Conservation (phyloP, 441 rosid species). For the Aleurites moluccanus region DNA sequence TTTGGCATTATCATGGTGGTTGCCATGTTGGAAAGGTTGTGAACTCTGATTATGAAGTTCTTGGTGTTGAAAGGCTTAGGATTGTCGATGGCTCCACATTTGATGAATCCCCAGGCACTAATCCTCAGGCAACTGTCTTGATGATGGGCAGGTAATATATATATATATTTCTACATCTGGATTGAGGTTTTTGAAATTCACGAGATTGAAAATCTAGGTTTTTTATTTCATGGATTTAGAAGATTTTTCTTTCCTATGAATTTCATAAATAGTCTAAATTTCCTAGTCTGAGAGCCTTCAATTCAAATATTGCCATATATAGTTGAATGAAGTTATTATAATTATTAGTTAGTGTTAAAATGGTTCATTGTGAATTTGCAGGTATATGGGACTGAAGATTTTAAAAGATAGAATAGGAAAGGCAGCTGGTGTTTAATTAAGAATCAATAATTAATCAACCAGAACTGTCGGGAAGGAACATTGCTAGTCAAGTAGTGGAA, state of each 20-base stretch:
- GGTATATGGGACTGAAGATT: constrained; percentile 93
- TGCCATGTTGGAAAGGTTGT: constrained; percentile 88
- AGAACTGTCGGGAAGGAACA: background rate
- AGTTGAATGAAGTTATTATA: too few relatives aligned
- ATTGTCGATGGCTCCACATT: constrained; percentile 86
- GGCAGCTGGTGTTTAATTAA: constrained; percentile 53
- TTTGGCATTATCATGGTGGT: constrained; percentile 99
- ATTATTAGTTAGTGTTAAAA: too few relatives aligned
- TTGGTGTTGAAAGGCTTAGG: constrained; percentile 69
- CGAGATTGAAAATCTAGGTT: too few relatives aligned
- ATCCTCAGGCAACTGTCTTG: constrained; percentile 91
- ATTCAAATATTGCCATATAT: too few relatives aligned
- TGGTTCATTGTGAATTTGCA: constrained; percentile 35
- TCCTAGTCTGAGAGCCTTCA: too few relatives aligned
- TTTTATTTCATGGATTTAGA: too few relatives aligned
- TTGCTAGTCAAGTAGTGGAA: constrained; percentile 17
- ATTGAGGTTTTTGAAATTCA: too few relatives aligned
- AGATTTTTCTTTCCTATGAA: too few relatives aligned
- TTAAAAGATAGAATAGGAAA: constrained; percentile 73
- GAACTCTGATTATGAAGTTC: constrained; percentile 47
- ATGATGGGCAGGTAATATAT: constrained; percentile 86
- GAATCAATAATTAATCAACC: constrained; percentile 19
- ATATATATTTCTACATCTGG: background rate
- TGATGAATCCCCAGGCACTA: constrained; percentile 85
- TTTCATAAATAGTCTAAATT: too few relatives aligned